Base-by-base conservation (phyloP, 768 basidiomycete species). In the Suillus plorans region DNA sequence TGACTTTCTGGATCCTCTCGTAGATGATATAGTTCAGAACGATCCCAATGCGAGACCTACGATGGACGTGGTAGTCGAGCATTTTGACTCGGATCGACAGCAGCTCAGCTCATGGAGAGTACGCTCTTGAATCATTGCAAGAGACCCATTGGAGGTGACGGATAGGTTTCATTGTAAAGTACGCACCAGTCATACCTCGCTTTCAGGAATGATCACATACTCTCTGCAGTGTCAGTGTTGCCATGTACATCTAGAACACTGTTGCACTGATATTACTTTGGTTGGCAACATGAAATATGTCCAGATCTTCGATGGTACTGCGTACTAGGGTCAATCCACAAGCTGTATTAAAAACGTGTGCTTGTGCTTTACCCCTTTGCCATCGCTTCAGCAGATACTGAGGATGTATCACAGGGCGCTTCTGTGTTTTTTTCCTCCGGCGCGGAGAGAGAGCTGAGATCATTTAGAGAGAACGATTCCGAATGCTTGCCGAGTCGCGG, bases 121-220 rank as follows among this genome's bases (percentile, higher is more conserved):
- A 25, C 79, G 80, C 0, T 71, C 76, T 4, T 73, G 79, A 1
- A 63, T 77, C 3, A 66, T 12, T n/a, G 20, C 20, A 20, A 20
- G n/a, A 13, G n/a, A 47, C 62, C 5, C 75, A 77, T 25, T 76
- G 76, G 76, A 66, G 52, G 14, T 71, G 73, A 34, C 69, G 69
- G 2, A 63, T 71, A 42, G 50, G 31, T 3, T 71, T 69, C 45
- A 49, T 69, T 12, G 22, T 53, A 20, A 34, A 20, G 10, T 31
- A 28, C 5, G 47, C n/a, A 12, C 14, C 28, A 18, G 57, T 22
- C 8, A 1, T 37, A 41, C 57, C 57, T 28, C 39, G 22, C 37
- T 4, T 58, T 39, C 36, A 14, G 13, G 13, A 22, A 57, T 57
- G 56, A 50, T 39, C 39, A 39, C 13, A 13, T 39, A 39, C 39